Evolutionary conservation across 257 asterid genomes (phyloP).

Genomic region (Prunella vulgaris): DNA sequence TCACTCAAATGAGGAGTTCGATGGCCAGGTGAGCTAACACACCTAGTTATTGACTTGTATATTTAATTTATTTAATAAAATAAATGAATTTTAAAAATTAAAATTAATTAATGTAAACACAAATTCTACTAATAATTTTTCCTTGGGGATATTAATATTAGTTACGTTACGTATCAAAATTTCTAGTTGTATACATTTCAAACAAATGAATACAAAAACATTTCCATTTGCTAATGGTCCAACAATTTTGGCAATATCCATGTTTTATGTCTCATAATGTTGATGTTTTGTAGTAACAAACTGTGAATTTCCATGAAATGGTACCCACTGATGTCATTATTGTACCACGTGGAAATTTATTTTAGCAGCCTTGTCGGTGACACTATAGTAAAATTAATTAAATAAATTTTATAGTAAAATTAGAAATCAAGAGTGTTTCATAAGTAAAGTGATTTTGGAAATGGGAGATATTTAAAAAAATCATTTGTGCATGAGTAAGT

Average conservation of each 20-base stretch:
- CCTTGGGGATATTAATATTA: background rate
- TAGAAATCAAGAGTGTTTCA: no score
- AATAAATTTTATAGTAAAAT: background rate
- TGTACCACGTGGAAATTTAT: conserved; percentile 18
- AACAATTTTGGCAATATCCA: background rate
- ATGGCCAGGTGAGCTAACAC: no score
- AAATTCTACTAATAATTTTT: background rate
- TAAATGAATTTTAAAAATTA: no score
- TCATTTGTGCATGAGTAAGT: no score
- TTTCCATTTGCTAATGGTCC: conserved; percentile 12
- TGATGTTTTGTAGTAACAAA: no score
- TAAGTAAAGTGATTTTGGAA: no score
- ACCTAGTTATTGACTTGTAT: no score
- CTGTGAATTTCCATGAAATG: background rate
- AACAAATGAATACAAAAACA: background rate
- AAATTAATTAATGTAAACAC: background rate
- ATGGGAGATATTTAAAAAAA: no score
- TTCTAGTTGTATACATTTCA: background rate
- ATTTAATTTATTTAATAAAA: no score
- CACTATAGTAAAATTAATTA: background rate
- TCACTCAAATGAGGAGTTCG: no score
- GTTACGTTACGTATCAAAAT: background rate
- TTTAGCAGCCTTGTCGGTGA: conserved; percentile 7
- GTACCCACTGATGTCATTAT: conserved; percentile 3
- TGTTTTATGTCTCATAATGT: no score